These are phyloP conservation scores for Pestalotiopsis sp. DNA, from an alignment of 2,329 filamentous ascomycete genomes.

Conservation along the genomic window DNA sequence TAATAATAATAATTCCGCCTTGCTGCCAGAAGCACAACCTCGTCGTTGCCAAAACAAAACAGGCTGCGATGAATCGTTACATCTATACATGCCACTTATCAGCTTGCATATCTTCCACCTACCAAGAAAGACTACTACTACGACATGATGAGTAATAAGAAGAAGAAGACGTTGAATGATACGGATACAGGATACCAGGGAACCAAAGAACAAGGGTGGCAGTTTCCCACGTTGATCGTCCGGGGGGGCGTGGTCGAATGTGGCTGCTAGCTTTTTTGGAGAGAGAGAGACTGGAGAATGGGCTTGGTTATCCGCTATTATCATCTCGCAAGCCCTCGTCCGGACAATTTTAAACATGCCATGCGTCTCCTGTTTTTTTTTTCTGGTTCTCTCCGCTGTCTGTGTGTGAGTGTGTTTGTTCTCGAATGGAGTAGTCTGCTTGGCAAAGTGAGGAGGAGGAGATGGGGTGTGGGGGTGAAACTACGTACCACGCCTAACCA, in stretches of 20 bases:
- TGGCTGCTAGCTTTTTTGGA: not conserved
- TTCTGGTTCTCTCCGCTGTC: not conserved
- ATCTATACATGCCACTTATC: not conserved
- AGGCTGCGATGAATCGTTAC: slow-evolving; percentile 3
- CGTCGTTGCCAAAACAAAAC: too few species aligned
- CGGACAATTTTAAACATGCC: not conserved
- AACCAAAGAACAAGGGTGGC: not conserved
- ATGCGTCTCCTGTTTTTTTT: not conserved
- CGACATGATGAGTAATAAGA: not conserved
- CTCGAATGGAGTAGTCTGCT: too few species aligned
- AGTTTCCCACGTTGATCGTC: not conserved
- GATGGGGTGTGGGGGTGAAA: too few species aligned
- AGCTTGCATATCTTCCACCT: too few species aligned
- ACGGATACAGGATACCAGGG: not conserved
- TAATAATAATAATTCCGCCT: too few species aligned
- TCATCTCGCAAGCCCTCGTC: slow-evolving; percentile 1
- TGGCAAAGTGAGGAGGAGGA: too few species aligned
- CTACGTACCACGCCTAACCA: too few species aligned
- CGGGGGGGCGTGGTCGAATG: not conserved
- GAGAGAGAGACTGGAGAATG: not conserved
- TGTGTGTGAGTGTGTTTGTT: too few species aligned
- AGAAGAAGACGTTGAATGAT: not conserved
- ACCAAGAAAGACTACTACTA: too few species aligned
- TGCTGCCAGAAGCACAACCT: too few species aligned
- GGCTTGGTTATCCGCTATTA: not conserved